Evolutionary conservation across 345 rosid genomes (phyloP), one percentile per base, ranked within the genome.

Genomic region (Rhizophora apiculata): DNA sequence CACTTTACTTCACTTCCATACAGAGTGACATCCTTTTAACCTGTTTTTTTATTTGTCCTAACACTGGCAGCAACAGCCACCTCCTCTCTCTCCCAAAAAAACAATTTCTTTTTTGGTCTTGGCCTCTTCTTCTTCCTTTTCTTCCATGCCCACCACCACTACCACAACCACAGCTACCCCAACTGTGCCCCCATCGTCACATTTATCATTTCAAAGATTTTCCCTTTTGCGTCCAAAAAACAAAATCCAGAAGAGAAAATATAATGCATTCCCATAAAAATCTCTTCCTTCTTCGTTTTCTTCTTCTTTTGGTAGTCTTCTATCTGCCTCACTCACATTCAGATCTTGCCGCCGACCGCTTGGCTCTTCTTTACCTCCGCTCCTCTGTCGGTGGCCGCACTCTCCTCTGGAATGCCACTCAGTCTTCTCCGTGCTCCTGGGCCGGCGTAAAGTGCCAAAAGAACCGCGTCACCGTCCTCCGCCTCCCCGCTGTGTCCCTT

Each of bases 321-420:
- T 0, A 51, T 70, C 51, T 67, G 18, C 29, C 66, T 54, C n/a
- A 52, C 39, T 70, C 84, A 11, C 30, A 57, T 27, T 82, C 90
- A 72, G 98, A 95, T 83, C 94, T 92, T 59, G 51, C 89, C 68
- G 80, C 91, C 82, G 99, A 95, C 81, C 80, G 86, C 31, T 78
- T 86, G 3, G 97, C 98, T 5, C 93, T 95, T 13, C 81, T 95
- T 66, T 61, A 82, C 1, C 91, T 95, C 29, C 90, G 99, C 8
- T 80, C 94, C 66, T 69, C 96, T 48, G 85, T 95, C 37, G 85
- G 86, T 6, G 99, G 99, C 62, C 87, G 99, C 11, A 89, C 98
- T 30, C 78, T 84, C 48, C 82, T 84, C 63, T 95, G 99, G 99
- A 68, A 87, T 54, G 68, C 55, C 18, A 78, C 85, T 6, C 83